phyloP scores from a whole-genome alignment of 805 yeast species.

The Starmerella vaccinii region DNA sequence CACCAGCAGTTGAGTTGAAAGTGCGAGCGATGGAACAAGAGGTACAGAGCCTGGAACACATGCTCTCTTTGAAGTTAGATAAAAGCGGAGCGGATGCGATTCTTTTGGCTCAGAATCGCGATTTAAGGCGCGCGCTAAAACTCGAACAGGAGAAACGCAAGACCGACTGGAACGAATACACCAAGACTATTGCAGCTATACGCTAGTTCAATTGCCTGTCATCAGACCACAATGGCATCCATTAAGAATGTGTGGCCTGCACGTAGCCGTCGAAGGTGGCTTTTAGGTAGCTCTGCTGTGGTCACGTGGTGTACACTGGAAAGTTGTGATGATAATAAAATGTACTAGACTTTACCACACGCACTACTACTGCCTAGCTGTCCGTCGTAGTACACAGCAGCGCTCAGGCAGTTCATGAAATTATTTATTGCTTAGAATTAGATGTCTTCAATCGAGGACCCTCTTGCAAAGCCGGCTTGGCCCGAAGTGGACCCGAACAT shows the following conservation, averaged over 20 bases:
- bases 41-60: conserved; percentile 15
- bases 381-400: too few relatives aligned
- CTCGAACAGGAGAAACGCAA: conserved; percentile 22
- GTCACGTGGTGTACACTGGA: too few relatives aligned
- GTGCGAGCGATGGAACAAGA: conserved; percentile 18
- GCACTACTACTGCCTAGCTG: too few relatives aligned
- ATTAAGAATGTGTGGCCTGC: too few relatives aligned
- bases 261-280: too few relatives aligned
- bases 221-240: too few relatives aligned
- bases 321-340: not conserved
- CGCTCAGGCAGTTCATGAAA: not conserved
- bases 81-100: conserved; percentile 22
- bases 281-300: too few relatives aligned
- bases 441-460: conserved; percentile 17
- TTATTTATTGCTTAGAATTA: conserved; percentile 3
- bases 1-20: not conserved
- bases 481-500: conserved; percentile 13
- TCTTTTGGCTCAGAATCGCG: conserved; percentile 20
- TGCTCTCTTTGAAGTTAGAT: conserved; percentile 16
- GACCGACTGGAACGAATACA: conserved; percentile 20
- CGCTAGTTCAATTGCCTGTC: not conserved
- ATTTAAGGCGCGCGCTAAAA: conserved; percentile 18
- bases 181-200: conserved; percentile 3
- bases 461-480: conserved; percentile 25
- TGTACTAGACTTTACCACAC: too few relatives aligned